Evolutionary conservation across 1,284 basidiomycete genomes (phyloP).

Genomic region (Cutaneotrichosporon dermatis): DNA sequence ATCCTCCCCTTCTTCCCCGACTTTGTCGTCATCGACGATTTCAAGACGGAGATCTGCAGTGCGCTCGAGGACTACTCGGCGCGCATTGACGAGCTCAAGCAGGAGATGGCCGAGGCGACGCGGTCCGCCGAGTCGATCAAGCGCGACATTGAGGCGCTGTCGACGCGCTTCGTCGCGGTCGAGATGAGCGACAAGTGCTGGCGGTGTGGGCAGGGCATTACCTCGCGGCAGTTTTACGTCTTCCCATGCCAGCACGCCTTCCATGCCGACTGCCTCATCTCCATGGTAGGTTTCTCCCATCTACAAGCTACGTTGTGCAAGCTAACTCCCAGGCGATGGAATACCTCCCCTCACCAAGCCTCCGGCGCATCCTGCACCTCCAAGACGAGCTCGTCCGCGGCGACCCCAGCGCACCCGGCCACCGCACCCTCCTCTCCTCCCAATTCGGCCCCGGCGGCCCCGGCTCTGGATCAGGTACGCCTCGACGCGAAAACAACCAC

Average conservation of each 20-base stretch:
- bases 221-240: slow-evolving; percentile 91
- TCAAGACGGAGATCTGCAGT: slow-evolving; percentile 96
- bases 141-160: slow-evolving; percentile 77
- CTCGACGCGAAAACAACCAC: slow-evolving; percentile 15
- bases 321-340: slow-evolving; percentile 68
- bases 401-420: slow-evolving; percentile 29
- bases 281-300: slow-evolving; percentile 61
- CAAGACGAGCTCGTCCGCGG: slow-evolving; percentile 74
- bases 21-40: slow-evolving; percentile 98
- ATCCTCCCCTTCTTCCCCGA: slow-evolving; percentile 99
- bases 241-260: slow-evolving; percentile 97
- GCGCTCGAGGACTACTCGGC: slow-evolving; percentile 91
- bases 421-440: slow-evolving; percentile 37
- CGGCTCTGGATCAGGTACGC: slow-evolving; percentile 25
- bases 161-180: slow-evolving; percentile 88
- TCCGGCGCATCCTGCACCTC: slow-evolving; percentile 75
- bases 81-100: slow-evolving; percentile 84
- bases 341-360: slow-evolving; percentile 70
- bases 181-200: slow-evolving; percentile 83
- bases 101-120: slow-evolving; percentile 94
- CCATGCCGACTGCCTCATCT: slow-evolving; percentile 90
- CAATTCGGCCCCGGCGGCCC: slow-evolving; percentile 2
- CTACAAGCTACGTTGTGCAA: no score
- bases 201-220: slow-evolving; percentile 66
- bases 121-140: slow-evolving; percentile 89